These are phyloP conservation scores for Prunus padus DNA, from an alignment of 306 rosid species.

Conservation along the genomic window DNA sequence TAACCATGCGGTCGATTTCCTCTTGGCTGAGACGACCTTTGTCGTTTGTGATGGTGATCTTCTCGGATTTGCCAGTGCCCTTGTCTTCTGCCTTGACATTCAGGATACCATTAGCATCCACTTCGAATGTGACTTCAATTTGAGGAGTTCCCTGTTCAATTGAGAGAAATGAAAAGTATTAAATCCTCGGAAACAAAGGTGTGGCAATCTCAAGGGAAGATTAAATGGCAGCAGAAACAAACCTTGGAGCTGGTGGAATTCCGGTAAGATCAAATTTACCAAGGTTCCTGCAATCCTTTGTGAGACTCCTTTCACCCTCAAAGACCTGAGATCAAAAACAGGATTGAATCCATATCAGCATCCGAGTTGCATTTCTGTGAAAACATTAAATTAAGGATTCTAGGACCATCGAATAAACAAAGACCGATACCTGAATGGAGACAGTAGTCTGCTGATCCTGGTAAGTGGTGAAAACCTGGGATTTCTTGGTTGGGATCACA, in stretches of 20 bases:
- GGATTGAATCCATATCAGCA: slow-evolving; percentile 3
- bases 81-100: slow-evolving; percentile 97
- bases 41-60: slow-evolving; percentile 96
- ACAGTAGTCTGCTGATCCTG: slow-evolving; percentile 99
- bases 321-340: slow-evolving; percentile 50
- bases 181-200: background rate
- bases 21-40: slow-evolving; percentile 97
- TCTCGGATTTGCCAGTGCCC: slow-evolving; percentile 96
- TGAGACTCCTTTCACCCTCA: slow-evolving; percentile 99
- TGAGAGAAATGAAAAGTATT: slow-evolving; percentile 3
- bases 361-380: background rate
- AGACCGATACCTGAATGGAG: slow-evolving; percentile 77
- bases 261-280: slow-evolving; percentile 90
- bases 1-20: slow-evolving; percentile 95
- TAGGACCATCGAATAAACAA: background rate
- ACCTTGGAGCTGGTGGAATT: slow-evolving; percentile 99
- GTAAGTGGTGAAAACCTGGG: slow-evolving; percentile 98
- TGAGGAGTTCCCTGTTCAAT: slow-evolving; percentile 88
- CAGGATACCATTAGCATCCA: slow-evolving; percentile 93
- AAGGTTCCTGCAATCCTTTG: slow-evolving; percentile 94
- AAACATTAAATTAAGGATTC: background rate
- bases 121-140: slow-evolving; percentile 98
- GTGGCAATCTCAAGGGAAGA: background rate
- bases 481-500: slow-evolving; percentile 97
- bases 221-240: slow-evolving; percentile 5